Evolutionary conservation across 345 rosid genomes (phyloP).

Genomic region (Carallia pectinifolia): DNA sequence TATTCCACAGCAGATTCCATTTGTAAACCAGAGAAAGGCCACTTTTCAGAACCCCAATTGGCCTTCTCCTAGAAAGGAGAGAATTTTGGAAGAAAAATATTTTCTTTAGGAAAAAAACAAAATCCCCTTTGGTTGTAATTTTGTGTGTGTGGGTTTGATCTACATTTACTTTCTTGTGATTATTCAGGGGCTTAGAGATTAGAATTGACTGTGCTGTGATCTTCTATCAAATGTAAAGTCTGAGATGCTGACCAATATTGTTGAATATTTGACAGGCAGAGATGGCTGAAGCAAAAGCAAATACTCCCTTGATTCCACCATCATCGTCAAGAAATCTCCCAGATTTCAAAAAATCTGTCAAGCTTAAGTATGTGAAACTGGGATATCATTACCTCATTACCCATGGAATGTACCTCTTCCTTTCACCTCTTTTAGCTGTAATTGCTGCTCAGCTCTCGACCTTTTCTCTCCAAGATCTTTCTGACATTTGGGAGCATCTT

Average conservation of each 20-base stretch:
- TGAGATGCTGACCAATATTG: constrained; percentile 4
- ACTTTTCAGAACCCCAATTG: not conserved
- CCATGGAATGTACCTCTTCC: constrained; percentile 28
- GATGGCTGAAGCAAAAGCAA: constrained; percentile 33
- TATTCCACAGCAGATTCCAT: not conserved
- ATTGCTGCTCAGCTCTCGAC: constrained; percentile 28
- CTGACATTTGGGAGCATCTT: constrained; percentile 24
- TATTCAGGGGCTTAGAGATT: not conserved
- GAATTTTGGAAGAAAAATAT: not conserved
- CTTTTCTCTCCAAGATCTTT: constrained; percentile 21
- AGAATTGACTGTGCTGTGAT: not conserved
- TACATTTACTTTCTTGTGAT: not conserved
- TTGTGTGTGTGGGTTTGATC: not conserved
- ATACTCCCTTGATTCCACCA: constrained; percentile 36
- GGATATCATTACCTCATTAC: constrained; percentile 38
- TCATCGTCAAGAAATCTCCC: constrained; percentile 22
- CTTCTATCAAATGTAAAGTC: constrained; percentile 1
- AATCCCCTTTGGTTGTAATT: not conserved
- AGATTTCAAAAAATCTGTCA: constrained; percentile 26
- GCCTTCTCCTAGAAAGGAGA: not conserved
- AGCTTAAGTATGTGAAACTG: constrained; percentile 35
- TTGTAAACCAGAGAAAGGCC: not conserved
- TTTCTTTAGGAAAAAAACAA: too few species aligned
- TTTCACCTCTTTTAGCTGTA: constrained; percentile 19
- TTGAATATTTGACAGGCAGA: constrained; percentile 23